Evolutionary conservation across 2,329 filamentous ascomycete species (phyloP).

Genomic region (Cordyceps pruinosa): DNA sequence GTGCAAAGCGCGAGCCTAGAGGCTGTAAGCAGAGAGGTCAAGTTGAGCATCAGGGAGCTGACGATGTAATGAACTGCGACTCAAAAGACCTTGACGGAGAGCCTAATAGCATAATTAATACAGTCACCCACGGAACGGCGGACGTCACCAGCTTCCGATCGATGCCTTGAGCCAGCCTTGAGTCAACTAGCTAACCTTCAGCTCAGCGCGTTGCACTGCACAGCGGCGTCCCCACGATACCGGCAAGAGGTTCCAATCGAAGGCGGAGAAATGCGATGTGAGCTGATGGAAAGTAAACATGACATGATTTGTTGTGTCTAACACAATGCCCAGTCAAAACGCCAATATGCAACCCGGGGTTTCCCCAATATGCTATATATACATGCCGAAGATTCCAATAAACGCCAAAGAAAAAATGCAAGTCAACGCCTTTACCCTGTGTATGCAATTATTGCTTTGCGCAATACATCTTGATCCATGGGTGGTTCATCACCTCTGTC

Average conservation of each 20-base stretch:
- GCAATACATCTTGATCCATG: constrained; percentile 20
- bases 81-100: neutral
- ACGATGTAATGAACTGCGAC: neutral
- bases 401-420: neutral
- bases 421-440: neutral
- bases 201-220: too few species aligned
- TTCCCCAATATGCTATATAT: neutral
- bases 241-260: too few species aligned
- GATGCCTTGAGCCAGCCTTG: too few species aligned
- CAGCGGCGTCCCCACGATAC: too few species aligned
- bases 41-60: neutral
- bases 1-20: neutral
- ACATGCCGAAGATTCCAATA: neutral
- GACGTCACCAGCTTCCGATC: too few species aligned
- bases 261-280: neutral
- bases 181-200: too few species aligned
- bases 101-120: neutral
- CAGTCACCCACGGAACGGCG: too few species aligned
- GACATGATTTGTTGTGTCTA: neutral
- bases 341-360: neutral
- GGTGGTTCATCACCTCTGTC: constrained; percentile 16
- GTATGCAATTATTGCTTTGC: constrained; percentile 1
- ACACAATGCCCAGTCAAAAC: neutral
- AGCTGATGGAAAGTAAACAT: neutral
- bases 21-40: neutral